These are phyloP conservation scores for Abelmoschus esculentus DNA, from an alignment of 345 rosid species.

Conservation along the genomic window DNA sequence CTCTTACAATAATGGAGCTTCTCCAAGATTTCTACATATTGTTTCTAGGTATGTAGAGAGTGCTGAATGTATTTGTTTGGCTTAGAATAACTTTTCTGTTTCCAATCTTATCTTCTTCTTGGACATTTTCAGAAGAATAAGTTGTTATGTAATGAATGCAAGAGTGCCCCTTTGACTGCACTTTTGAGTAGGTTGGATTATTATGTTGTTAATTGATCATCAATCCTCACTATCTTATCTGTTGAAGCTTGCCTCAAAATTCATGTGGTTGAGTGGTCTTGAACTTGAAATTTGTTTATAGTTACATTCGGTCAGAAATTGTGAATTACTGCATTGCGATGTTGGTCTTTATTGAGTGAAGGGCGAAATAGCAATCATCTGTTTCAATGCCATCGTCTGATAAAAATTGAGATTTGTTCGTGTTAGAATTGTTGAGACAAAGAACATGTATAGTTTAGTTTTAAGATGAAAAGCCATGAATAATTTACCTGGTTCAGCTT, in stretches of 20 bases:
- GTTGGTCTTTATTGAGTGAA: background rate
- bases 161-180: background rate
- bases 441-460: too few relatives aligned
- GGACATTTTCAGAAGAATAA: slow-evolving; percentile 4
- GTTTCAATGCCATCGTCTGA: too few relatives aligned
- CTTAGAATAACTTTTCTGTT: slow-evolving; percentile 11
- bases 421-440: too few relatives aligned
- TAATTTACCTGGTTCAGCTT: too few relatives aligned
- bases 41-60: slow-evolving; percentile 1
- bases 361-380: background rate
- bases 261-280: too few relatives aligned
- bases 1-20: slow-evolving; percentile 5
- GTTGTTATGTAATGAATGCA: background rate
- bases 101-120: background rate
- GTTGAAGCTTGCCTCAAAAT: background rate
- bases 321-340: background rate
- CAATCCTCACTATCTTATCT: background rate
- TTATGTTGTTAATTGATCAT: background rate
- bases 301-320: background rate
- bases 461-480: too few relatives aligned
- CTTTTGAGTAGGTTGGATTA: background rate
- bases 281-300: background rate
- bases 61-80: slow-evolving; percentile 8
- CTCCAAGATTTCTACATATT: slow-evolving; percentile 16
- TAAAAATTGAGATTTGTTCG: too few relatives aligned